Evolutionary conservation across 2,329 filamentous ascomycete species (phyloP).

Genomic region (Trichophyton simii): DNA sequence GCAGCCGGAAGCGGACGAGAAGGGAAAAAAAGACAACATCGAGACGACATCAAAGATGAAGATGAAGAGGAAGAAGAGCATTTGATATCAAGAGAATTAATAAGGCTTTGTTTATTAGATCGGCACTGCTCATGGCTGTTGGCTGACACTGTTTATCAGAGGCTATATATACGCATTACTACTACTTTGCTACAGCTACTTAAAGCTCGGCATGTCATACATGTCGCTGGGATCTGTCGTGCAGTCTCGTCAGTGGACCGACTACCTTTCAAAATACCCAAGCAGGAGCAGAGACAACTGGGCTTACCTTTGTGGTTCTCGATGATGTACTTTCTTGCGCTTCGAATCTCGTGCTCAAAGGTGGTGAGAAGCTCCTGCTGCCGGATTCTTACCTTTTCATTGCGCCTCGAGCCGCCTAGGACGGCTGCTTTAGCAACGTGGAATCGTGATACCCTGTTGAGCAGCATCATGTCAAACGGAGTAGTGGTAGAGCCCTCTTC

Average conservation of each 20-base stretch:
- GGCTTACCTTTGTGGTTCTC: constrained; percentile 41
- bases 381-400: constrained; percentile 36
- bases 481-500: constrained; percentile 57
- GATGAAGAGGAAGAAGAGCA: background rate
- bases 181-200: background rate
- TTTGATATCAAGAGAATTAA: background rate
- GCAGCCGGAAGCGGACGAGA: background rate
- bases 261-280: too few species aligned
- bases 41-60: background rate
- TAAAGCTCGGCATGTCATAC: constrained; percentile 39
- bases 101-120: too few species aligned
- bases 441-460: constrained; percentile 48
- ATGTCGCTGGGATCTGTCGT: constrained; percentile 39
- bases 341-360: constrained; percentile 38
- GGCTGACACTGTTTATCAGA: background rate
- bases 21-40: background rate
- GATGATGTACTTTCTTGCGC: constrained; percentile 42
- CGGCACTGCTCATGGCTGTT: too few species aligned
- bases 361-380: constrained; percentile 38
- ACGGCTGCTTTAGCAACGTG: constrained; percentile 47
- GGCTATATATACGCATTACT: background rate
- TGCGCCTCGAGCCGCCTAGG: constrained; percentile 35
- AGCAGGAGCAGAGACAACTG: background rate
- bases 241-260: background rate
- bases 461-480: constrained; percentile 57